Percentiles rank a stretch among this genome's conserved stretches.
These are phyloP conservation scores for Globisporangium nagaii DNA, from an alignment of 352 stramenopile species.

Conservation along the genomic window DNA sequence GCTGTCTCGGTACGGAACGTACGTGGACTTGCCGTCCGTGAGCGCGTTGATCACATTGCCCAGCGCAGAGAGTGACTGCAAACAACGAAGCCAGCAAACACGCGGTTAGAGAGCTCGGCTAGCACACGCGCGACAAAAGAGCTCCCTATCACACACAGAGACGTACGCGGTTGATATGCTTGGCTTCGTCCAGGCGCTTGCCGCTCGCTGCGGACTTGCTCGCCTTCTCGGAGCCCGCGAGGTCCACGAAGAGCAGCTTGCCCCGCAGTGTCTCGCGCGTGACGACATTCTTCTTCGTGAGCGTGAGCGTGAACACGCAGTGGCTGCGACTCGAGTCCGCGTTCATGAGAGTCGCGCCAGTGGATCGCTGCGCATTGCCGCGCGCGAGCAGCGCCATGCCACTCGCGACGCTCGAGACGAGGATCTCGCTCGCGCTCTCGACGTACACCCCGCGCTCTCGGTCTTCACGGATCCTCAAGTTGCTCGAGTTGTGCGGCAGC, in stretches of 20 bases:
- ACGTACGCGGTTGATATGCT: constrained; percentile 65
- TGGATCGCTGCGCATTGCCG: constrained; percentile 33
- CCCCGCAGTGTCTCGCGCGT: constrained; percentile 2
- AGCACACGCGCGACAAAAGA: background rate
- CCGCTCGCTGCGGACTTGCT: constrained; percentile 49
- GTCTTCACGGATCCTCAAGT: constrained; percentile 43
- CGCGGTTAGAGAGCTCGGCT: too few relatives aligned
- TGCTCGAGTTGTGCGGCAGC: constrained; percentile 19
- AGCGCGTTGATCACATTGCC: constrained; percentile 70
- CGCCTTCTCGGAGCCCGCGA: constrained; percentile 64
- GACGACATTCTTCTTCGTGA: constrained; percentile 22
- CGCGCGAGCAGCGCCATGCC: constrained; percentile 32
- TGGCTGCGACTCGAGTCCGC: constrained; percentile 62
- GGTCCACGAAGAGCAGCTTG: constrained; percentile 57
- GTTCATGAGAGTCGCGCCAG: constrained; percentile 51
- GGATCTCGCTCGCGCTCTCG: constrained; percentile 44
- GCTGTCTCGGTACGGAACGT: constrained; percentile 82
- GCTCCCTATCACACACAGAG: background rate
- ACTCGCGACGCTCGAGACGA: constrained; percentile 16
- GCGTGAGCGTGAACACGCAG: constrained; percentile 52
- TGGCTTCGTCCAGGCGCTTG: constrained; percentile 58
- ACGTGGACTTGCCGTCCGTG: constrained; percentile 27
- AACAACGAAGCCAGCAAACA: background rate
- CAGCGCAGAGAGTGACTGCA: constrained; percentile 62
- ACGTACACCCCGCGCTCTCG: constrained; percentile 29